Conservation (phyloP, 257 asterid genomes). For the Forsythia suspensa region DNA sequence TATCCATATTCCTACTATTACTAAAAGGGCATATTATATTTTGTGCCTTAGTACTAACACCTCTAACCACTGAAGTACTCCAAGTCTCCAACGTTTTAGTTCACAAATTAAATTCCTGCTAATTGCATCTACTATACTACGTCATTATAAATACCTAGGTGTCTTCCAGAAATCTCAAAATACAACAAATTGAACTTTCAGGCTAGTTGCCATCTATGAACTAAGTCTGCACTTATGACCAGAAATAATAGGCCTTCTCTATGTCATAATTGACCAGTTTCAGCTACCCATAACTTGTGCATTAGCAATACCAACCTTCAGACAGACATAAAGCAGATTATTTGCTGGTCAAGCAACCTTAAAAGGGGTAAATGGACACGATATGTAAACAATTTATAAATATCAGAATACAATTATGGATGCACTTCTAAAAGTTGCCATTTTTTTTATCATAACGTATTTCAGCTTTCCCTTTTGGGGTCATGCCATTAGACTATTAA, state of each 20-base stretch:
- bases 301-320: background rate
- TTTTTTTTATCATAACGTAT: background rate
- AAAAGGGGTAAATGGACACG: background rate
- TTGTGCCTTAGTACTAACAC: background rate
- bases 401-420: background rate
- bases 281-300: background rate
- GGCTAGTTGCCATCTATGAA: background rate
- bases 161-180: background rate
- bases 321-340: background rate
- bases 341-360: background rate
- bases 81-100: background rate
- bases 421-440: background rate
- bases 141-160: background rate
- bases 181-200: background rate
- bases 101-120: background rate
- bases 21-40: background rate
- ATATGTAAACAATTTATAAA: background rate
- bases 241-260: background rate
- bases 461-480: background rate
- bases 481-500: constrained; percentile 4
- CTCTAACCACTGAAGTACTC: background rate
- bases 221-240: background rate
- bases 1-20: background rate
- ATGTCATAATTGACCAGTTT: background rate
- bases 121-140: background rate